These are phyloP conservation scores for Gyromitra esculenta DNA, from an alignment of 2,329 filamentous ascomycete species.

Conservation along the genomic window DNA sequence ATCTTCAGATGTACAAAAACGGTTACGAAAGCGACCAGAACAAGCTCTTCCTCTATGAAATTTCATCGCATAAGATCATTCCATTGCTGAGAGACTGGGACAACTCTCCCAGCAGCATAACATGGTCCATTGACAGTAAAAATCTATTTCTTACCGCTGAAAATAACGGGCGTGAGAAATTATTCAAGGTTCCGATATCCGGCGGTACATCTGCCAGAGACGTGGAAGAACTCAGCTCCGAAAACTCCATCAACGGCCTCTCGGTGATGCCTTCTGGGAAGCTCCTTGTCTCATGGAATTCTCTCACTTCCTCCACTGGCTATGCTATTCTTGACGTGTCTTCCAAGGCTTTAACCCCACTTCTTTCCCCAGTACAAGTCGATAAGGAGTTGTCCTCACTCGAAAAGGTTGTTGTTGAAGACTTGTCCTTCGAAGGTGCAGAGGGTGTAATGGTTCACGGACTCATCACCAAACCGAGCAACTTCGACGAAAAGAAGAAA, in stretches of 20 bases:
- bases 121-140: constrained; percentile 67
- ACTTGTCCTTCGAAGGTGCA: constrained; percentile 75
- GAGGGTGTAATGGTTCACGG: constrained; percentile 74
- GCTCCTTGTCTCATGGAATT: constrained; percentile 74
- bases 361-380: constrained; percentile 35
- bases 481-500: constrained; percentile 75
- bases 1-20: constrained; percentile 78
- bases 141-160: constrained; percentile 79
- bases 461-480: constrained; percentile 72
- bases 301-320: constrained; percentile 75
- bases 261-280: constrained; percentile 64
- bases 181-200: constrained; percentile 65
- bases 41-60: constrained; percentile 62
- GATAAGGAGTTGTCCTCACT: constrained; percentile 66
- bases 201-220: constrained; percentile 58
- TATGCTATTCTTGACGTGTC: constrained; percentile 66
- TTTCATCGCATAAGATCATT: constrained; percentile 60
- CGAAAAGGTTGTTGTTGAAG: constrained; percentile 68
- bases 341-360: constrained; percentile 21
- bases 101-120: constrained; percentile 65
- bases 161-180: constrained; percentile 70
- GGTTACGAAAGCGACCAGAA: constrained; percentile 83
- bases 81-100: constrained; percentile 64
- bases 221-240: constrained; percentile 65
- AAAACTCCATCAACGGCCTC: constrained; percentile 68